Base-by-base conservation (phyloP, 1,284 basidiomycete genomes). In the Athelia sp. region DNA sequence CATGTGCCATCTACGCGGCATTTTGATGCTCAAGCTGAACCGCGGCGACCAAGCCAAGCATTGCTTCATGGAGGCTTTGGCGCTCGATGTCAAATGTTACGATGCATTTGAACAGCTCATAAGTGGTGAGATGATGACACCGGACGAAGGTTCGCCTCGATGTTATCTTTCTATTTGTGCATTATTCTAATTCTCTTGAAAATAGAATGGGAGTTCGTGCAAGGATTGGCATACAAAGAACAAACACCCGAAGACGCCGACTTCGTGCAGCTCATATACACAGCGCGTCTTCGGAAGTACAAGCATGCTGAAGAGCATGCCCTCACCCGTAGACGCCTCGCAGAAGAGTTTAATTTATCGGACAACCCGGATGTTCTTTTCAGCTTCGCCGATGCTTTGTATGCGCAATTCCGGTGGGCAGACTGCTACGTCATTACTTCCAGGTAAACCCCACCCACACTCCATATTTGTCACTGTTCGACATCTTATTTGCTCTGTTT, bases 41-140 rank as follows among this genome's bases (percentile, higher is more conserved):
- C 87, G 93, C 6, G 82, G 87, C 13, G 87, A 91, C 42, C 81
- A 90, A 54, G 97, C 97, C 0, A 96, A 96, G 61, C 79, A 92
- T 50, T 90, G 87, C 55, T 98, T 98, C 63, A 88, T 98, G 82
- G 93, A 98, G 58, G 95, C 97, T 1, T 76, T 99, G 14, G 80
- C 87, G 0, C 74, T 98, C 13, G 97, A 99, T 60, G 92, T 99
- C 22, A 98, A 98, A 67, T 98, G 96, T 65, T 99, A 94, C 62
- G 97, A 99, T 56, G 89, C 93, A 1, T 99, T 98, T 60, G 82
- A 90, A 49, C 89, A 95, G 54, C 78, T 99, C 4, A 76, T 98
- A 18, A 87, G 85, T 36, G 90, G 93, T 2, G 90, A 95, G 63
- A 94, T 97, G 91, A 90, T 98, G 87, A 82, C 87, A 14, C 81